Conservation (phyloP, 768 basidiomycete genomes). For the Dioszegia hungarica region DNA sequence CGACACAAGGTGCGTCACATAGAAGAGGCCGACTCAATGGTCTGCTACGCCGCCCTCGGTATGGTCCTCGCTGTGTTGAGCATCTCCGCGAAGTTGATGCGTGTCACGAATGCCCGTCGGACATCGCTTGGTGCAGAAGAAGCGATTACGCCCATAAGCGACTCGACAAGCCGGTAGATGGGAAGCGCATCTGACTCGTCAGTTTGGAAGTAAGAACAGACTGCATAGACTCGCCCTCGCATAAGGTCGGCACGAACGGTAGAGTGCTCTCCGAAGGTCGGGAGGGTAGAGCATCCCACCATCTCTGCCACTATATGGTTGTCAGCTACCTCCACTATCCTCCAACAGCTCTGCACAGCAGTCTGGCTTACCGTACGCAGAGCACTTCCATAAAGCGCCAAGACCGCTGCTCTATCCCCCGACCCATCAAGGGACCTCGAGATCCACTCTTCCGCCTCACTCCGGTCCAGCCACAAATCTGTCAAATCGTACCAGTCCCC, state of each 20-base stretch:
- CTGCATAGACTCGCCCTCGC: not conserved
- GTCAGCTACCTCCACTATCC: not conserved
- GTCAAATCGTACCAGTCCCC: not conserved
- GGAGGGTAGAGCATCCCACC: not conserved
- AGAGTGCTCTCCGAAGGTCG: not conserved
- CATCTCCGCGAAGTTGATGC: slow-evolving; percentile 1
- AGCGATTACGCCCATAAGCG: slow-evolving; percentile 23
- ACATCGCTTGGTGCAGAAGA: not conserved
- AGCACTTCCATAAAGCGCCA: not conserved
- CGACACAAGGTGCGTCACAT: too few species aligned
- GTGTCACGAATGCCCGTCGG: not conserved
- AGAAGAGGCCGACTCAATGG: too few species aligned
- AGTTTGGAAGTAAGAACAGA: not conserved
- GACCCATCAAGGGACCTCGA: not conserved
- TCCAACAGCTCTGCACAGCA: not conserved
- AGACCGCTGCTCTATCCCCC: not conserved
- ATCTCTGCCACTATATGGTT: not conserved
- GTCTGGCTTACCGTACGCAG: not conserved
- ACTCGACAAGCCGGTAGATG: slow-evolving; percentile 44
- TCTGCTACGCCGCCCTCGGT: not conserved
- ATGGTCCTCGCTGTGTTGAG: not conserved
- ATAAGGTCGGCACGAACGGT: not conserved
- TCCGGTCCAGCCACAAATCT: not conserved
- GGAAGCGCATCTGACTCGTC: slow-evolving; percentile 24
- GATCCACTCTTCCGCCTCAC: not conserved